Conservation (phyloP, 2,329 filamentous ascomycete genomes). For the Trichophaea hybrida region DNA sequence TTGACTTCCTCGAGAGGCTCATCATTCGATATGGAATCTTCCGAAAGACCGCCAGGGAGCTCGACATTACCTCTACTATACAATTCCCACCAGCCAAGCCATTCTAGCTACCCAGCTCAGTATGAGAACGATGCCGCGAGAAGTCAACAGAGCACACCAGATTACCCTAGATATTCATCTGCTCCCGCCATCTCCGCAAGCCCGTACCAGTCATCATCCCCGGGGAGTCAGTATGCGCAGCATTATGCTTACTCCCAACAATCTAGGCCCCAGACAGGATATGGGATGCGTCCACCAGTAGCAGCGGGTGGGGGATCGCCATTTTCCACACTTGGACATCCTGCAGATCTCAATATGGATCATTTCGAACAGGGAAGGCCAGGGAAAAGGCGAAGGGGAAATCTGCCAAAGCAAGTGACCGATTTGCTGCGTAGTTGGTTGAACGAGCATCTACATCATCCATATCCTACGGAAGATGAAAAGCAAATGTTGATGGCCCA, state of each 20-base stretch:
- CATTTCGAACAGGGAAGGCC: slow-evolving; percentile 28
- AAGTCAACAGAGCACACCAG: slow-evolving; percentile 13
- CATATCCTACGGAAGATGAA: slow-evolving; percentile 77
- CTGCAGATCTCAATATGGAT: slow-evolving; percentile 24
- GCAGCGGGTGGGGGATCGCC: slow-evolving; percentile 23
- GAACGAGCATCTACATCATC: slow-evolving; percentile 57
- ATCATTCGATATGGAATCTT: slow-evolving; percentile 19
- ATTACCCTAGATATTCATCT: slow-evolving; percentile 16
- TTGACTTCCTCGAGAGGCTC: slow-evolving; percentile 22
- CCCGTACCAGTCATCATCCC: slow-evolving; percentile 17
- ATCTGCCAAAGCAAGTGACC: slow-evolving; percentile 80
- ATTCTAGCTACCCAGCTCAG: slow-evolving; percentile 2
- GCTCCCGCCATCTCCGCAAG: slow-evolving; percentile 5
- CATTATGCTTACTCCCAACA: slow-evolving; percentile 21
- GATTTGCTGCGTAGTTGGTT: slow-evolving; percentile 73
- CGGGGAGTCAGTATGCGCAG: slow-evolving; percentile 10
- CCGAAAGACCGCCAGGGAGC: slow-evolving; percentile 10
- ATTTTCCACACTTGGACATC: slow-evolving; percentile 22
- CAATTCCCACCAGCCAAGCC: slow-evolving; percentile 10
- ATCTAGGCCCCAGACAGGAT: slow-evolving; percentile 19
- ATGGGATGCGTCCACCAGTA: slow-evolving; percentile 11
- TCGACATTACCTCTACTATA: slow-evolving; percentile 16
- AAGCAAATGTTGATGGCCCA: slow-evolving; percentile 65
- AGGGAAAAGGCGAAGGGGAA: slow-evolving; percentile 52
- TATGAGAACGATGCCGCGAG: slow-evolving; percentile 13